Evolutionary conservation across 257 asterid genomes (phyloP), one percentile per base, ranked within the genome.

Genomic region (Solanum piurae): DNA sequence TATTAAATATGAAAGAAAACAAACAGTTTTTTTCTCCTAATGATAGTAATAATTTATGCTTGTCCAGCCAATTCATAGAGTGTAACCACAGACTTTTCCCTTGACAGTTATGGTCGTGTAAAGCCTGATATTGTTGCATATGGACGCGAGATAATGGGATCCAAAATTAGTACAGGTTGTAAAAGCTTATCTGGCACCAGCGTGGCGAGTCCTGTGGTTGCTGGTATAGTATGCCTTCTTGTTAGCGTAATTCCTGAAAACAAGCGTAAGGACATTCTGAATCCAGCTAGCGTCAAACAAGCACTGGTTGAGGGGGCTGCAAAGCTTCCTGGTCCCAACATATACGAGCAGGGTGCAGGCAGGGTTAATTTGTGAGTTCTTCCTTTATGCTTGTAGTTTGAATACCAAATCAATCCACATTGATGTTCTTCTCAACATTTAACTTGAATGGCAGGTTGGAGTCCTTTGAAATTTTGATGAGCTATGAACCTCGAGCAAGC

Each of bases 331-430:
- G 98, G 98, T 89, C 96, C 98, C 76, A 95, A 97, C 91, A 97
- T 97, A 97, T 97, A 94, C n/a, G 99, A 97, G 94, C 99, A 97
- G 92, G 99, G 99, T 86, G 99, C 99, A 44, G 99, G 99, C 93
- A 94, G 98, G 93, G 99, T 97, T 91, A 95, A 93, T 92, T 93
- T 96, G 99, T 97, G 94, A 97, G 99, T 97, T 84, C 90, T 87
- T 86, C 86, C 73, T 49, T 83, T 86, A 77, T 90, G 73, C 86
- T 88, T 87, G 87, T 38, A 76, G 42, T 34, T n/a, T 49, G 84
- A 86, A 86, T 62, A 4, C 44, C n/a, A 20, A 72, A 46, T 73
- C 31, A 62, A 62, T 71, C 29, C 49, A 86, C 49, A 12, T n/a
- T 87, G 71, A 52, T 86, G 23, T 83, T 68, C 55, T 34, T 23